Conservation (phyloP, 164 flowering plant species). For the Liriodendron chinense region DNA sequence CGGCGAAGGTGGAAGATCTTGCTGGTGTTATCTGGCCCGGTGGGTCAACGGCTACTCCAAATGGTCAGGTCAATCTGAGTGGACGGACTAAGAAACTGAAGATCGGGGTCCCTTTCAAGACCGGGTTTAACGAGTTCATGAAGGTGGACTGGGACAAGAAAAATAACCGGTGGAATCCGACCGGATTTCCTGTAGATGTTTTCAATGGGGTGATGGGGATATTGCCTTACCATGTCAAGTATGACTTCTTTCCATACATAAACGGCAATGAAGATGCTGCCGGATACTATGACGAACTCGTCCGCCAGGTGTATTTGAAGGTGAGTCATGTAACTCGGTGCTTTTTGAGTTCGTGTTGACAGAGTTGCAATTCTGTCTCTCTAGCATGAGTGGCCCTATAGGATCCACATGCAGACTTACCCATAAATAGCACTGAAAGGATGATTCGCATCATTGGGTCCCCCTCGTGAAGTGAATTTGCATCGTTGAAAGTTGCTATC, state of each 20-base stretch:
- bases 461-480: no score
- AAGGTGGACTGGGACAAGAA: not conserved
- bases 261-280: not conserved
- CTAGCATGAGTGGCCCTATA: no score
- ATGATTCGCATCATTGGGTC: no score
- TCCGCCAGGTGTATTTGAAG: slow-evolving; percentile 32
- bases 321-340: slow-evolving; percentile 13
- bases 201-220: not conserved
- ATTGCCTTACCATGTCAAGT: not conserved
- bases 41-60: slow-evolving; percentile 27
- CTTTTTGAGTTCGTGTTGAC: not conserved
- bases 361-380: no score
- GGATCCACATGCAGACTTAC: no score
- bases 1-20: not conserved
- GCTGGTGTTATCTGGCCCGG: slow-evolving; percentile 50
- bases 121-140: slow-evolving; percentile 4
- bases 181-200: not conserved
- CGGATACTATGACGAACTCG: slow-evolving; percentile 38
- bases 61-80: slow-evolving; percentile 28
- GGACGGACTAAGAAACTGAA: not conserved
- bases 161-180: not conserved
- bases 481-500: no score
- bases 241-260: not conserved
- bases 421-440: no score
- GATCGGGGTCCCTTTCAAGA: slow-evolving; percentile 11